phyloP scores from a whole-genome alignment of 2,329 filamentous ascomycete genomes.

The Acephala macrosclerotiorum region DNA sequence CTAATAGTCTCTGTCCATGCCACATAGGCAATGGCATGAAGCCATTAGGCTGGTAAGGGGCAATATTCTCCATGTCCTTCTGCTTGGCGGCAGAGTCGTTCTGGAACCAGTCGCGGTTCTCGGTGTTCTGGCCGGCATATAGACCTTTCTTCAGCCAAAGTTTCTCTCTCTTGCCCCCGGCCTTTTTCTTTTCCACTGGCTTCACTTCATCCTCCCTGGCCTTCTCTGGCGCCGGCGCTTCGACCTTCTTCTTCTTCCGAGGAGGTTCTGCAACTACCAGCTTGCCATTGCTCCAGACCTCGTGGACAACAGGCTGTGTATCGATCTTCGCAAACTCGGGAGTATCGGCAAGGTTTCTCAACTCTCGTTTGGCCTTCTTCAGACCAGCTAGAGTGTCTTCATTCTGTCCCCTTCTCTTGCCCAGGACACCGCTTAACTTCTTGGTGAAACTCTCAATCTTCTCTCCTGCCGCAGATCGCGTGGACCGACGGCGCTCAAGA shows the following conservation, averaged over 20 bases:
- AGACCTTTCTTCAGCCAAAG: conserved; percentile 80
- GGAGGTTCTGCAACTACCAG: conserved; percentile 53
- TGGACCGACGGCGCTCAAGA: conserved; percentile 47
- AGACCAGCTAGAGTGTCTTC: conserved; percentile 51
- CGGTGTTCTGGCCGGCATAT: conserved; percentile 78
- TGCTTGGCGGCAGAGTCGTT: conserved; percentile 49
- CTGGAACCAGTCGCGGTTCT: conserved; percentile 38
- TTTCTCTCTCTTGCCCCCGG: conserved; percentile 38
- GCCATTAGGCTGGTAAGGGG: conserved; percentile 60
- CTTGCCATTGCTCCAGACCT: conserved; percentile 72
- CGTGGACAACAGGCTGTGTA: conserved; percentile 62
- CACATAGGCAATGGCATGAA: conserved; percentile 81
- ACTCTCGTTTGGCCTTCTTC: conserved; percentile 61
- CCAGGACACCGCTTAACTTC: conserved; percentile 58
- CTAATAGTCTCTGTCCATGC: conserved; percentile 73
- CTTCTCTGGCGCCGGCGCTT: conserved; percentile 40
- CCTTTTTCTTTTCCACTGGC: conserved; percentile 18
- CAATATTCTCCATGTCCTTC: conserved; percentile 56
- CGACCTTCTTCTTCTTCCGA: conserved; percentile 44
- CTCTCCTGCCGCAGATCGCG: conserved; percentile 51
- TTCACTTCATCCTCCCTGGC: conserved; percentile 13
- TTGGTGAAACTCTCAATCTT: conserved; percentile 52
- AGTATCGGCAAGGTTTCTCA: conserved; percentile 66
- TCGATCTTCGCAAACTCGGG: conserved; percentile 68
- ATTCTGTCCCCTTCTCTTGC: conserved; percentile 66